phyloP scores from a whole-genome alignment of 208 protist genomes.

The Trypanosoma rangeli region DNA sequence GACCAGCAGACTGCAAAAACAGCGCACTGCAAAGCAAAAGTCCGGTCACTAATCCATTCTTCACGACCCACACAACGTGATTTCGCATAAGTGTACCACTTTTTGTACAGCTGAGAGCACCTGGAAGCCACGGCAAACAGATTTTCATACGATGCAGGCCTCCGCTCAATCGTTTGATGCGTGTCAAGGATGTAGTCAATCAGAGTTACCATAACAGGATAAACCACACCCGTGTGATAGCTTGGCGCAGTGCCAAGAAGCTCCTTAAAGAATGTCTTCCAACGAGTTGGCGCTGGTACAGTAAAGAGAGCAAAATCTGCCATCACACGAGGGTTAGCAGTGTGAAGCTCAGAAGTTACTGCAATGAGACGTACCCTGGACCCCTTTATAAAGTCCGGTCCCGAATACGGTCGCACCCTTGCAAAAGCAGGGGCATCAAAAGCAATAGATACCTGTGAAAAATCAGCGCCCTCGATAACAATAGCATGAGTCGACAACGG shows the following conservation, averaged over 20 bases:
- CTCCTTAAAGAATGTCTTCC: slow-evolving; percentile 43
- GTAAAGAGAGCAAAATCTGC: slow-evolving; percentile 51
- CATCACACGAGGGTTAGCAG: slow-evolving; percentile 37
- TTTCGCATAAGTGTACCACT: slow-evolving; percentile 57
- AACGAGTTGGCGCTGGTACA: slow-evolving; percentile 33
- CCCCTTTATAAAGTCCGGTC: slow-evolving; percentile 39
- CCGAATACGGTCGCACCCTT: slow-evolving; percentile 20
- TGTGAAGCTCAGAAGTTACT: slow-evolving; percentile 29
- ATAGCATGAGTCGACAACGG: slow-evolving; percentile 35
- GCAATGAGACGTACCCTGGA: slow-evolving; percentile 37
- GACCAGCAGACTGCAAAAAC: slow-evolving; percentile 67
- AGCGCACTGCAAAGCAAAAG: slow-evolving; percentile 51
- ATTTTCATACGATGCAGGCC: slow-evolving; percentile 20
- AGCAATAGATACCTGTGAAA: slow-evolving; percentile 29
- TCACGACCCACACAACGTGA: slow-evolving; percentile 28
- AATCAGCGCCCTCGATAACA: slow-evolving; percentile 43
- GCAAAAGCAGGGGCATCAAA: slow-evolving; percentile 27
- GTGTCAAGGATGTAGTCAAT: slow-evolving; percentile 33
- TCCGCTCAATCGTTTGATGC: background rate
- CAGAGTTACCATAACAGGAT: slow-evolving; percentile 36
- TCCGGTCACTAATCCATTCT: slow-evolving; percentile 36
- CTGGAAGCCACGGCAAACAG: slow-evolving; percentile 32
- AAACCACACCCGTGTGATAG: slow-evolving; percentile 29
- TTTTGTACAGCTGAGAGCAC: slow-evolving; percentile 46
- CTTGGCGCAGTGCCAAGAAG: slow-evolving; percentile 30